Evolutionary conservation across 1,284 basidiomycete species (phyloP).

Genomic region (Cryptococcus sp.): DNA sequence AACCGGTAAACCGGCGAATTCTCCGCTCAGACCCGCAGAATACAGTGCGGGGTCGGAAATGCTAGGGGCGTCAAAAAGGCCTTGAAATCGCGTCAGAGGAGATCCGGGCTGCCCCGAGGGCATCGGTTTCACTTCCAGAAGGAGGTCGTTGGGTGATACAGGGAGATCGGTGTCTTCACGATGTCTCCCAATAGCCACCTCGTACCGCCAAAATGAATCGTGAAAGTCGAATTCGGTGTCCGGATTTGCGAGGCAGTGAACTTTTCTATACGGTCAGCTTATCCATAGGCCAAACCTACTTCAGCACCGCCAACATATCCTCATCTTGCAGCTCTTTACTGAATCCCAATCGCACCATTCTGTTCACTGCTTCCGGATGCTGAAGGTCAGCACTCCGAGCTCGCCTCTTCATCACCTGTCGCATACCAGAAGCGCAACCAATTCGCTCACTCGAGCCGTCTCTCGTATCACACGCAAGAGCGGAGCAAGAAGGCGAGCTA

Average conservation of each 20-base stretch:
- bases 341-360: slow-evolving; percentile 13
- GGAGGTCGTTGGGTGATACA: background rate
- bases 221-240: slow-evolving; percentile 16
- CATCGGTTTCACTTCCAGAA: background rate
- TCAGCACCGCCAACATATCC: slow-evolving; percentile 13
- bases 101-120: background rate
- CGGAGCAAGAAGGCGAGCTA: background rate
- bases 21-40: background rate
- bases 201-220: slow-evolving; percentile 19
- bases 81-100: background rate
- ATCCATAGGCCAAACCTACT: slow-evolving; percentile 3
- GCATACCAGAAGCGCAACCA: slow-evolving; percentile 14
- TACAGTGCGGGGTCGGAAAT: background rate
- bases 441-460: slow-evolving; percentile 4
- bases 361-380: slow-evolving; percentile 18
- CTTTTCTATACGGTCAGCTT: slow-evolving; percentile 3
- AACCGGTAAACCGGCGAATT: background rate
- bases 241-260: slow-evolving; percentile 9
- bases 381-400: background rate
- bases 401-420: background rate
- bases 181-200: background rate
- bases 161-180: background rate
- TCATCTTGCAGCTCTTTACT: slow-evolving; percentile 11
- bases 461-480: slow-evolving; percentile 7
- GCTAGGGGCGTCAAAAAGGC: background rate